These are phyloP conservation scores for Dichomitus squalens DNA, from an alignment of 1,284 basidiomycete genomes.

Conservation along the genomic window DNA sequence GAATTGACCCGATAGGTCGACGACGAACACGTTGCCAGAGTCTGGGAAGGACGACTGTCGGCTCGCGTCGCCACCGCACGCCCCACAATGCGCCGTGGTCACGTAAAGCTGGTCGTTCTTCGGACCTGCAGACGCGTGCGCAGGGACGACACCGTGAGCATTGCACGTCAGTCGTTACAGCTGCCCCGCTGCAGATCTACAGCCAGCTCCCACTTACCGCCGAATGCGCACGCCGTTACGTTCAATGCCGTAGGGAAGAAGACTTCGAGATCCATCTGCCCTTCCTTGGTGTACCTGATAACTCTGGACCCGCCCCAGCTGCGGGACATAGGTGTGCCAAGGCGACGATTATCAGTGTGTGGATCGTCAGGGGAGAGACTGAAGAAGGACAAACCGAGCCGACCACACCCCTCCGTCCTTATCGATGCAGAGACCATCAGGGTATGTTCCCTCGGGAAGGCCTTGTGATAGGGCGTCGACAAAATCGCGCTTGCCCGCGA, in stretches of 20 bases:
- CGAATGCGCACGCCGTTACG: conserved; percentile 70
- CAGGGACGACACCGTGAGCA: background rate
- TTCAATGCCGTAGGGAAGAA: conserved; percentile 60
- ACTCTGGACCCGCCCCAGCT: conserved; percentile 69
- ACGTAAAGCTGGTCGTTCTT: conserved; percentile 65
- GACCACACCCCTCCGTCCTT: conserved; percentile 68
- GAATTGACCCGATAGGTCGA: conserved; percentile 59
- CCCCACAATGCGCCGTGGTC: conserved; percentile 66
- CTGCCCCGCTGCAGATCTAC: background rate
- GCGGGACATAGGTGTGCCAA: background rate
- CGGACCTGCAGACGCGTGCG: conserved; percentile 46
- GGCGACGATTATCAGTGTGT: conserved; percentile 15
- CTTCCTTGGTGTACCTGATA: conserved; percentile 54
- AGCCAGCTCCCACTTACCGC: conserved; percentile 44
- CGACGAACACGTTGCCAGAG: conserved; percentile 65
- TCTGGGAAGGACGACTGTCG: conserved; percentile 57
- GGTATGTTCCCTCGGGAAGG: conserved; percentile 49
- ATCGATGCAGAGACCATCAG: conserved; percentile 69
- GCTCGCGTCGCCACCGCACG: conserved; percentile 50
- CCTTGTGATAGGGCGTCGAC: conserved; percentile 59
- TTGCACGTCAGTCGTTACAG: background rate
- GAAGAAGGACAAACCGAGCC: conserved; percentile 49
- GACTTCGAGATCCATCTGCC: conserved; percentile 55
- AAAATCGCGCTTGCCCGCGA: conserved; percentile 57
- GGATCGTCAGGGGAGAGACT: conserved; percentile 7